Evolutionary conservation across 1,284 basidiomycete species (phyloP), one percentile per base, ranked within the genome.

Genomic region (Ceratobasidium sp.): DNA sequence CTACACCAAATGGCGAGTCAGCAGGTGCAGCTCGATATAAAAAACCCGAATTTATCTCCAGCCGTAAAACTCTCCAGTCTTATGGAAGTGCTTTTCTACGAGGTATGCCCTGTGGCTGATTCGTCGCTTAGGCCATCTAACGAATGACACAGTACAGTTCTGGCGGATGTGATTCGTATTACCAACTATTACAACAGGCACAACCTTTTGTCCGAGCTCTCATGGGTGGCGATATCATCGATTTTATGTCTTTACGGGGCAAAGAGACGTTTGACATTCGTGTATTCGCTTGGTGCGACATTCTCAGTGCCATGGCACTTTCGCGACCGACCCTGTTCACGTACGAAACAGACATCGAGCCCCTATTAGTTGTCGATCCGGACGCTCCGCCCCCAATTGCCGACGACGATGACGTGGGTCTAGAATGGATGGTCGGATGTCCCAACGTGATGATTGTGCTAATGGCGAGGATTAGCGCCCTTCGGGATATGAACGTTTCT

Each of bases 341-440:
- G 23, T 70, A 70, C 53, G 65, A 70, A n/a, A 70, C 65, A n/a
- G 53, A 70, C 16, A 58, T 70, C 43, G 65, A 70, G 9, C 65
- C 23, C 8, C 28, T 70, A 53, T 30, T 70, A 12, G 36, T 23
- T 6, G 65, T 70, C 8, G 65, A 70, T 30, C 65, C 65, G 26
- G 65, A 70, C 23, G 48, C 21, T 2, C 39, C 65, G 23, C 53
- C 32, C 39, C 34, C 53, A 18, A 58, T 70, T 28, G 52, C 65
- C 28, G 32, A 57, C 21, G 65, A 70, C 53, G 65, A 70, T 23
- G 65, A 70, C 53, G 65, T 70, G 5, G 65, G 65, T 45, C 53
- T 70, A 12, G 65, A 70, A 34, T 70, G 65, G 65, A 70, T 70
- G 65, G 65, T 70, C 28, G 65, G 65, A 26, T 70, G 65, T 21